Conservation (phyloP, 2,329 filamentous ascomycete species). For the Dendryphion nanum region DNA sequence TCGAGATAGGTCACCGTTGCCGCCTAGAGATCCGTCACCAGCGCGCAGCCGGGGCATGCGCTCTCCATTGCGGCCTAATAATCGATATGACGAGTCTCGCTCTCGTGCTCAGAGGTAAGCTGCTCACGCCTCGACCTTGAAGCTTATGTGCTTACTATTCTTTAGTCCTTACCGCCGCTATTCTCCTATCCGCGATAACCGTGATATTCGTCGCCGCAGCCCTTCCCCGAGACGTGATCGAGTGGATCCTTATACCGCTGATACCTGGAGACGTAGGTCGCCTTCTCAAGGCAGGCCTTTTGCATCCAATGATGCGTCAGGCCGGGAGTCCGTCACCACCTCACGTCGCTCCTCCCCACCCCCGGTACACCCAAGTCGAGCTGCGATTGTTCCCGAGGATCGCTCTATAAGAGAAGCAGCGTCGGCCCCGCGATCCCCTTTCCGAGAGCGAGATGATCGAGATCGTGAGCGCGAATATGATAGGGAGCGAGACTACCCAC, state of each 20-base stretch:
- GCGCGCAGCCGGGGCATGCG: constrained; percentile 46
- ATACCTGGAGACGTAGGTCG: constrained; percentile 55
- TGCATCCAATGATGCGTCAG: constrained; percentile 51
- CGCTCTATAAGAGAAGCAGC: constrained; percentile 25
- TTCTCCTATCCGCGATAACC: constrained; percentile 44
- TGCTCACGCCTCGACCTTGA: not conserved
- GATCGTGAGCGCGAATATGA: constrained; percentile 19
- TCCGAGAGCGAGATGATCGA: constrained; percentile 29
- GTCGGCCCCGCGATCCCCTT: constrained; percentile 34
- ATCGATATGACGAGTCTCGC: constrained; percentile 49
- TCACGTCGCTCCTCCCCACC: constrained; percentile 63
- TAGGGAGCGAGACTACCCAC: constrained; percentile 21
- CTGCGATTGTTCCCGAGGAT: constrained; percentile 37
- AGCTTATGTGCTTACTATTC: constrained; percentile 18
- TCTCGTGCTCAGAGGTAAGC: constrained; percentile 38
- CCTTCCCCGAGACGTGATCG: constrained; percentile 51
- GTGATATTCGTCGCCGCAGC: constrained; percentile 52
- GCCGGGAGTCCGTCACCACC: constrained; percentile 54
- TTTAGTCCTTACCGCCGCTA: constrained; percentile 39
- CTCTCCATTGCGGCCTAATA: constrained; percentile 40
- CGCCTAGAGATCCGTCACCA: constrained; percentile 48
- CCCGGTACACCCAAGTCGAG: constrained; percentile 53
- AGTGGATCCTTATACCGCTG: constrained; percentile 47
- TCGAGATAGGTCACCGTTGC: constrained; percentile 45
- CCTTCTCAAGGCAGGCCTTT: constrained; percentile 46